These are phyloP conservation scores for Magnolia officinalis DNA, from an alignment of 164 flowering plant species.

Conservation along the genomic window DNA sequence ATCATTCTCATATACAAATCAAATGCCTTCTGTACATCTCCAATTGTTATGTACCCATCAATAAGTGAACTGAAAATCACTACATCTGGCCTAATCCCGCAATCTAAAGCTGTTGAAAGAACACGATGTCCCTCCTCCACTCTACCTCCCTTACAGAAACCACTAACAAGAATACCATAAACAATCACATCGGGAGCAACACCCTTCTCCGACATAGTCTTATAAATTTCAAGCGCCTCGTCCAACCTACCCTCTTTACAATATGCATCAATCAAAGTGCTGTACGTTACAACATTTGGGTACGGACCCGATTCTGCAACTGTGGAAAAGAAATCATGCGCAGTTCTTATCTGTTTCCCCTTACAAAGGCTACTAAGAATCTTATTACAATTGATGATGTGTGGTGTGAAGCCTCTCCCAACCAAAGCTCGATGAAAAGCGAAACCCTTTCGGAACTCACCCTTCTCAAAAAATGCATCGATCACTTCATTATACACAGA, in stretches of 20 bases:
- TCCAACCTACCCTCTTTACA: slow-evolving; percentile 32
- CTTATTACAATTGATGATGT: slow-evolving; percentile 38
- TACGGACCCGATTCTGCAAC: slow-evolving; percentile 30
- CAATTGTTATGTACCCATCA: slow-evolving; percentile 39
- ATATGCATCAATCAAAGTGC: slow-evolving; percentile 35
- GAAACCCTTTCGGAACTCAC: slow-evolving; percentile 23
- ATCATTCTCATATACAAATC: slow-evolving; percentile 35
- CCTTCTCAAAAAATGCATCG: slow-evolving; percentile 27
- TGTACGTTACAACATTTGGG: slow-evolving; percentile 44
- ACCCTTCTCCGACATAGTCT: slow-evolving; percentile 31
- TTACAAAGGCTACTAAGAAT: slow-evolving; percentile 33
- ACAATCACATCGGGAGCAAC: slow-evolving; percentile 43
- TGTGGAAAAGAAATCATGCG: slow-evolving; percentile 26
- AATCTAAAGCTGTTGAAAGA: slow-evolving; percentile 28
- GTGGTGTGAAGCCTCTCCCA: slow-evolving; percentile 23
- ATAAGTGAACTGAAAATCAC: slow-evolving; percentile 46
- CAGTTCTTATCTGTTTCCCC: slow-evolving; percentile 18
- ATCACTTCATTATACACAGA: slow-evolving; percentile 31
- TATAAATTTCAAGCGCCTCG: slow-evolving; percentile 40
- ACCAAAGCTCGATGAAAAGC: slow-evolving; percentile 29
- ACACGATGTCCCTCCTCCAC: slow-evolving; percentile 34
- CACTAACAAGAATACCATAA: slow-evolving; percentile 42
- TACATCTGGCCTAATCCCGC: slow-evolving; percentile 41
- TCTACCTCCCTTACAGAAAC: slow-evolving; percentile 35
- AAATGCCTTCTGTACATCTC: slow-evolving; percentile 33